phyloP scores from a whole-genome alignment of 176 grass and related monocot species.

The Tillandsia fasciculata region DNA sequence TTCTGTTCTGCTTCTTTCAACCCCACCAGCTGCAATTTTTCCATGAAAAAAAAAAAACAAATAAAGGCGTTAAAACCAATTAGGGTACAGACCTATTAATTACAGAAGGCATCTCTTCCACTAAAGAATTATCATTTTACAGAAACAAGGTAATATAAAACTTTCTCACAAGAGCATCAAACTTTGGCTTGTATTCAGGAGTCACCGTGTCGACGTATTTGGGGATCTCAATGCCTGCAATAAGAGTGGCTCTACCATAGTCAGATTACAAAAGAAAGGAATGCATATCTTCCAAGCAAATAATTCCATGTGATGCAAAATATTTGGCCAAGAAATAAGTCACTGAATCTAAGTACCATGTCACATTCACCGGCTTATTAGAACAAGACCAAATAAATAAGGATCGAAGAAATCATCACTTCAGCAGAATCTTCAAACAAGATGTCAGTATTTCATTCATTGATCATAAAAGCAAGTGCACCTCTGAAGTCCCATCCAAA shows the following conservation, averaged over 20 bases:
- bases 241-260: background rate
- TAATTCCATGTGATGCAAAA: background rate
- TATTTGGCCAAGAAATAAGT: background rate
- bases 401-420: too few relatives aligned
- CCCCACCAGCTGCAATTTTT: conserved; percentile 39
- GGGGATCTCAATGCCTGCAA: conserved; percentile 80
- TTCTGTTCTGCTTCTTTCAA: conserved; percentile 68
- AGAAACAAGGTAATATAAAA: background rate
- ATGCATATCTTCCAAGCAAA: background rate
- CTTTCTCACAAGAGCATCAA: conserved; percentile 65
- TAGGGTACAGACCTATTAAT: background rate
- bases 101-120: too few relatives aligned
- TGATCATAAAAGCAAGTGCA: background rate
- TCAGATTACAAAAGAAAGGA: background rate
- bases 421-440: background rate
- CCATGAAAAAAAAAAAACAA: background rate
- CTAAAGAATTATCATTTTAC: background rate
- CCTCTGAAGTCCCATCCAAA: background rate
- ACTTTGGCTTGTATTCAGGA: conserved; percentile 84
- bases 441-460: background rate
- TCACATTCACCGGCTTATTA: background rate
- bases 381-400: background rate
- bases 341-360: background rate
- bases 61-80: background rate
- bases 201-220: conserved; percentile 85